Evolutionary conservation across 768 basidiomycete species (phyloP).

Genomic region (Tulasnella sp.): DNA sequence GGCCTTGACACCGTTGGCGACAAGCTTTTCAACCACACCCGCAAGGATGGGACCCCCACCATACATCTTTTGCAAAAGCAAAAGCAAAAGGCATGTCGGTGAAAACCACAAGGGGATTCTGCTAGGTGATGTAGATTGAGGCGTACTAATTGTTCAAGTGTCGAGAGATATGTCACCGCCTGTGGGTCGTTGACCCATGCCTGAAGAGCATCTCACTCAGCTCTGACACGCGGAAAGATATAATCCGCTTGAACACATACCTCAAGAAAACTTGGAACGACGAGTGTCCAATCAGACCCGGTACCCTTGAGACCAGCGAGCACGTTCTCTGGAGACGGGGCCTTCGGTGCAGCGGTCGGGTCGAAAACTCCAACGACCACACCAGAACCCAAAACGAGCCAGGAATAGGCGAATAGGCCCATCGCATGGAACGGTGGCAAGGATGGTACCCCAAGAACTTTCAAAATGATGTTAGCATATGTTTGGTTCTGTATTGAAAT

Average conservation of each 20-base stretch:
- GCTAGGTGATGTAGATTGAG: background rate
- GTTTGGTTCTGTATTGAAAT: background rate
- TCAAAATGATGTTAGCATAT: background rate
- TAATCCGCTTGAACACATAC: too few species aligned
- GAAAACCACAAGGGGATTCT: background rate
- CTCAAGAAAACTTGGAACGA: conserved; percentile 20
- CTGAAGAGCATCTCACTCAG: background rate
- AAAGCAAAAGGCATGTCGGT: background rate
- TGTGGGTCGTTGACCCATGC: conserved; percentile 14
- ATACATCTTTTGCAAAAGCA: conserved; percentile 15
- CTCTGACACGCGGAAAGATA: too few species aligned
- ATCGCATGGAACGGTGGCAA: conserved; percentile 16
- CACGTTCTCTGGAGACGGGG: conserved; percentile 17
- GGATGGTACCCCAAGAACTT: background rate
- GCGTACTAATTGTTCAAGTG: conserved; percentile 15
- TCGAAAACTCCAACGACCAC: conserved; percentile 8
- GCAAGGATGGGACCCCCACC: conserved; percentile 17
- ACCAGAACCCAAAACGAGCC: background rate
- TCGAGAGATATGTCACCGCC: conserved; percentile 11
- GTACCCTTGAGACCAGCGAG: conserved; percentile 4
- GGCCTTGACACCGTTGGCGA: conserved; percentile 15
- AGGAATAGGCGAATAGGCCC: background rate
- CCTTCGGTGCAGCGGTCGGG: conserved; percentile 9
- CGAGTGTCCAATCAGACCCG: conserved; percentile 1
- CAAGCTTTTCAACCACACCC: conserved; percentile 11